Base-by-base conservation (phyloP, 1,284 basidiomycete species). In the Golubevia sp. region DNA sequence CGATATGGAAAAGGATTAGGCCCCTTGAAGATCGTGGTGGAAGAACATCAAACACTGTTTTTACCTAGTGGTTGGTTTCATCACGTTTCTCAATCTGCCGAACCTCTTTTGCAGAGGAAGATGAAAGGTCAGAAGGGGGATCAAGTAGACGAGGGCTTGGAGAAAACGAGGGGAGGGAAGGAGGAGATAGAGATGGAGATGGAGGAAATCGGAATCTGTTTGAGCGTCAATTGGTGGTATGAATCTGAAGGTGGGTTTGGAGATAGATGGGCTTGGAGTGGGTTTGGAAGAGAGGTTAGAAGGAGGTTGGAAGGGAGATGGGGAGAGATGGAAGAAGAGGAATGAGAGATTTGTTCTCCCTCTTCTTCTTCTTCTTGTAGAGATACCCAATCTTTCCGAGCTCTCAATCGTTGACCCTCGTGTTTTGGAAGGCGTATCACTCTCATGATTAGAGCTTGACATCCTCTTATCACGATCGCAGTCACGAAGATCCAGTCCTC, bases 161-260 rank as follows among this genome's bases (percentile, higher is more conserved):
- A 48, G 13, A n/a, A n/a, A n/a, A n/a, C n/a, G n/a, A n/a, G n/a
- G n/a, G n/a, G n/a, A n/a, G 25, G 62, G 2, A 8, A 54, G 20
- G 58, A 54, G 7, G 51, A 53, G 20, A 8, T 44, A 3, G 51
- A 53, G 20, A 8, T 44, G 6, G n/a, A 2, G 24, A 49, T 21
- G 58, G 66, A 13, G 20, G 56, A 53, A 54, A 66, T 11, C 34
- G 76, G 74, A 8, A 27, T 78, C 7, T 79, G 77, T 50, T 55
- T 78, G 4, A 68, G 67, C 60, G 44, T 79, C n/a, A 79, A 79
- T 49, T 77, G 72, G 75, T 78, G 77, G 77, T 79, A 77, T 61
- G 68, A 77, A 61, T 64, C 51, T 15, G 51, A 53, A 30, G 11
- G 24, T 30, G 51, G 51, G n/a, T 44, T 44, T 44, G 38, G 38